phyloP scores from a whole-genome alignment of 169 alveolate genomes.

The Plasmodium vinckei region DNA sequence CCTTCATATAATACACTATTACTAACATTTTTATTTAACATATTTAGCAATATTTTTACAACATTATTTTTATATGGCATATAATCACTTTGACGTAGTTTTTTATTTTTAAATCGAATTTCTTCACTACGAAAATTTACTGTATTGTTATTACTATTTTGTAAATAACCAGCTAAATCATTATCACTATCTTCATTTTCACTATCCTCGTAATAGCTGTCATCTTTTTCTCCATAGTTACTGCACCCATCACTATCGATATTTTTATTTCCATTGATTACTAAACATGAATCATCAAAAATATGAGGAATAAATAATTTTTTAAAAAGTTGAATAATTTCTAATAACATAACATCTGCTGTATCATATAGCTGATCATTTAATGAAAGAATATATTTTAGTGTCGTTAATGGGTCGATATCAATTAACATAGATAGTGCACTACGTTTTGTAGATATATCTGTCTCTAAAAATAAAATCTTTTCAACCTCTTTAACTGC shows the following conservation, averaged over 20 bases:
- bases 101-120: conserved; percentile 76
- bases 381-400: conserved; percentile 87
- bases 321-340: conserved; percentile 89
- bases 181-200: neutral
- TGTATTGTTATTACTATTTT: neutral
- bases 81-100: conserved; percentile 67
- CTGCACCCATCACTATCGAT: neutral
- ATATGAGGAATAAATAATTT: conserved; percentile 81
- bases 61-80: conserved; percentile 78
- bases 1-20: conserved; percentile 90
- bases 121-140: conserved; percentile 50
- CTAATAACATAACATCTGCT: conserved; percentile 88
- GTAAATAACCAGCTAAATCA: neutral
- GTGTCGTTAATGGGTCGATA: conserved; percentile 89
- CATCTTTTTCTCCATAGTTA: neutral
- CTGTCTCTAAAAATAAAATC: conserved; percentile 89
- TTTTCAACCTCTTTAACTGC: conserved; percentile 85
- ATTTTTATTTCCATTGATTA: neutral
- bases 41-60: conserved; percentile 84
- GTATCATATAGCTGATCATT: conserved; percentile 83
- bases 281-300: conserved; percentile 71
- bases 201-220: neutral
- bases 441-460: conserved; percentile 93
- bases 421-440: conserved; percentile 92
- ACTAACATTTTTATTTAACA: conserved; percentile 77